These are phyloP conservation scores for Aspergillus funiculosus DNA, from an alignment of 495 filamentous ascomycete species.

Conservation along the genomic window DNA sequence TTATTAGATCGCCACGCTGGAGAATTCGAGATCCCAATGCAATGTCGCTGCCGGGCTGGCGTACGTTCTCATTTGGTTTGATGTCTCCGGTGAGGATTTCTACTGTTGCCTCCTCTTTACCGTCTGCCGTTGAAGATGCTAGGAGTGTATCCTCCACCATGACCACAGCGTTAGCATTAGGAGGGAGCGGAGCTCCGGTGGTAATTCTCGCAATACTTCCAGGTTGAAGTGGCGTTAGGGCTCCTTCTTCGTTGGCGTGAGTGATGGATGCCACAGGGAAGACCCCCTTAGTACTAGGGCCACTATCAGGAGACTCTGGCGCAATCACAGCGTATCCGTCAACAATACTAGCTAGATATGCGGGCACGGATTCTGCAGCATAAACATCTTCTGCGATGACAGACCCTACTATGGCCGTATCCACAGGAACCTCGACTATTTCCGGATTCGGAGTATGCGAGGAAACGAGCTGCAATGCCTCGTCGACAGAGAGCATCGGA, in stretches of 20 bases:
- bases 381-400: slow-evolving; percentile 79
- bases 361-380: slow-evolving; percentile 77
- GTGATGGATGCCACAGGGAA: slow-evolving; percentile 86
- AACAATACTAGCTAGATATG: slow-evolving; percentile 92
- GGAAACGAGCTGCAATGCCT: slow-evolving; percentile 68
- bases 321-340: slow-evolving; percentile 84
- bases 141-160: slow-evolving; percentile 96
- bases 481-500: slow-evolving; percentile 80
- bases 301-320: slow-evolving; percentile 40
- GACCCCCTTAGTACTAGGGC: slow-evolving; percentile 58
- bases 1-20: slow-evolving; percentile 68
- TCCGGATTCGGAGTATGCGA: slow-evolving; percentile 59
- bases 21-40: slow-evolving; percentile 61
- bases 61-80: slow-evolving; percentile 74
- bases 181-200: slow-evolving; percentile 86
- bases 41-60: slow-evolving; percentile 88
- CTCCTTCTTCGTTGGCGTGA: slow-evolving; percentile 67
- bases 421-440: slow-evolving; percentile 52
- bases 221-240: slow-evolving; percentile 51
- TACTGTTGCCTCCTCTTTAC: slow-evolving; percentile 76
- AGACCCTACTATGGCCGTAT: slow-evolving; percentile 58
- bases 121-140: slow-evolving; percentile 65
- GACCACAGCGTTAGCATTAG: slow-evolving; percentile 82
- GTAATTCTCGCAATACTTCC: slow-evolving; percentile 87
- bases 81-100: slow-evolving; percentile 77